These are phyloP conservation scores for Pontederia crassipes DNA, from an alignment of 176 grass and related monocot species.

Conservation along the genomic window DNA sequence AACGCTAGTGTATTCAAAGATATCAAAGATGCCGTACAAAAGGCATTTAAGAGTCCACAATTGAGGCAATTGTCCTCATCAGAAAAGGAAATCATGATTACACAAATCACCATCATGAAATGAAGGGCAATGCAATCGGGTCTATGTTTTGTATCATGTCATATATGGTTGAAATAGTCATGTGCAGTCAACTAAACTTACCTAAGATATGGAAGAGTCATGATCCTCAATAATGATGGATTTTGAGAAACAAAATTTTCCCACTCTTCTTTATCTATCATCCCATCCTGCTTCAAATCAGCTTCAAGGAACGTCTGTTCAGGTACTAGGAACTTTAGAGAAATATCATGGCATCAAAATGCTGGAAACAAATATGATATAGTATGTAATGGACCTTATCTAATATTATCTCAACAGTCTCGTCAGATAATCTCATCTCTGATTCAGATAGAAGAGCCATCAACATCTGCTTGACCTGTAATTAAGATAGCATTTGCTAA, in stretches of 20 bases:
- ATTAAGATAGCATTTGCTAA: slow-evolving; percentile 16
- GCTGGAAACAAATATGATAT: neutral
- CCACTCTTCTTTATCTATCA: slow-evolving; percentile 94
- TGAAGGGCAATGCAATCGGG: too few relatives aligned
- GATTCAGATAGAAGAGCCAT: slow-evolving; percentile 90
- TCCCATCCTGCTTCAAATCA: slow-evolving; percentile 82
- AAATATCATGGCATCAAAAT: neutral
- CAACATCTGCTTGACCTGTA: slow-evolving; percentile 97
- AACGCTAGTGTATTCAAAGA: too few relatives aligned
- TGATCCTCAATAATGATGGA: slow-evolving; percentile 93
- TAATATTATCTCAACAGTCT: slow-evolving; percentile 80
- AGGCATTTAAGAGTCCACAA: too few relatives aligned
- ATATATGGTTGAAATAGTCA: too few relatives aligned
- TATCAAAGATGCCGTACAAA: too few relatives aligned
- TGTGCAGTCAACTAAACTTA: slow-evolving; percentile 17
- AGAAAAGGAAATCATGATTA: too few relatives aligned
- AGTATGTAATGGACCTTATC: slow-evolving; percentile 54
- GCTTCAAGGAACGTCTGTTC: slow-evolving; percentile 83
- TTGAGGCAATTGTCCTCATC: too few relatives aligned
- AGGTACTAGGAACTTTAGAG: slow-evolving; percentile 7
- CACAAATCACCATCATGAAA: too few relatives aligned
- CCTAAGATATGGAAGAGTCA: slow-evolving; percentile 97
- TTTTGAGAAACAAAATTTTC: slow-evolving; percentile 75
- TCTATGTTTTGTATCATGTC: too few relatives aligned
- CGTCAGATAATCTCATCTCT: slow-evolving; percentile 88